Conservation (phyloP, 331 rosid genomes). For the Ulmus americana region DNA sequence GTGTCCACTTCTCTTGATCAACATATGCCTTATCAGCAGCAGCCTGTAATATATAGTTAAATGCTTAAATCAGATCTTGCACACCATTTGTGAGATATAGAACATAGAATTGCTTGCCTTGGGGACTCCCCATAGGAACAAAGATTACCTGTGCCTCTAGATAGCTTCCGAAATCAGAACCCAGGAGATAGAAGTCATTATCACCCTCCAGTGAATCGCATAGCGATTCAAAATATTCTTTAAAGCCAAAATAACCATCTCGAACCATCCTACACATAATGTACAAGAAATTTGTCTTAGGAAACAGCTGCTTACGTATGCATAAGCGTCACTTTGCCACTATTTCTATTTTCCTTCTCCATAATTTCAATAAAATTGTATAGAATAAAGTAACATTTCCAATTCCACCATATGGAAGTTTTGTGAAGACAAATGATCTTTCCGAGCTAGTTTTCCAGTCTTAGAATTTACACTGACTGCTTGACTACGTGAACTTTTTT, state of each 20-base stretch:
- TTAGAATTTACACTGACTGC: background rate
- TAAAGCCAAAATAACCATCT: slow-evolving; percentile 57
- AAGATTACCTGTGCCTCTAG: slow-evolving; percentile 64
- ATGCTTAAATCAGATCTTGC: slow-evolving; percentile 3
- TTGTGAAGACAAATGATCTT: background rate
- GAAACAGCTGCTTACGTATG: slow-evolving; percentile 5
- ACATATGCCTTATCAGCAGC: slow-evolving; percentile 62
- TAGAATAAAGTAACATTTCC: too few species aligned
- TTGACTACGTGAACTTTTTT: background rate
- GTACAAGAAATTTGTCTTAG: slow-evolving; percentile 8
- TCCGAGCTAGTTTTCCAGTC: background rate
- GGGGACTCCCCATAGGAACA: background rate
- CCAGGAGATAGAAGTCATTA: slow-evolving; percentile 54
- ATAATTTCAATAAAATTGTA: background rate
- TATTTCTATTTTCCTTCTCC: background rate
- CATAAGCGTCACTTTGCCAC: background rate
- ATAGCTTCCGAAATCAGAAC: slow-evolving; percentile 62
- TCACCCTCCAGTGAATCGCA: slow-evolving; percentile 55
- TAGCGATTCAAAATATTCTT: slow-evolving; percentile 56
- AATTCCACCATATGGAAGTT: background rate
- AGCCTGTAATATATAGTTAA: slow-evolving; percentile 36
- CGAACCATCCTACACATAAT: slow-evolving; percentile 52
- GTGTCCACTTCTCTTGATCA: slow-evolving; percentile 56
- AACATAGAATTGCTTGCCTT: background rate
- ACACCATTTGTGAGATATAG: background rate